phyloP scores from a whole-genome alignment of 345 rosid genomes.

The Gossypium sturtianum region DNA sequence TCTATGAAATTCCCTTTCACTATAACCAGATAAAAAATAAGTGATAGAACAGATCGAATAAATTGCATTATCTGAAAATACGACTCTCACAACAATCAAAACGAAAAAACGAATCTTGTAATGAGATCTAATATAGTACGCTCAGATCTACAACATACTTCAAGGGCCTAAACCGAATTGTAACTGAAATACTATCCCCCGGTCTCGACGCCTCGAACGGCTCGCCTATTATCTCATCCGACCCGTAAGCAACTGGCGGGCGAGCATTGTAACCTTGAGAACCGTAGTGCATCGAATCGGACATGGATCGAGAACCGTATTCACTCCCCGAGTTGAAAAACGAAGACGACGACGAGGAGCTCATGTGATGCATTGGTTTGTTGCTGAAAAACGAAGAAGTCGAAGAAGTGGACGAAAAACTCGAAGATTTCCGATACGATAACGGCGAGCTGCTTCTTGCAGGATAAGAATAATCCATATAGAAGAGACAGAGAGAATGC shows the following conservation, averaged over 20 bases:
- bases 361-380: constrained; percentile 63
- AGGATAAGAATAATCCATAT: constrained; percentile 72
- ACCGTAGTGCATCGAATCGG: constrained; percentile 49
- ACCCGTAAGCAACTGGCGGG: constrained; percentile 47
- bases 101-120: neutral
- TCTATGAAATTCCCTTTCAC: constrained; percentile 89
- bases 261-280: constrained; percentile 33
- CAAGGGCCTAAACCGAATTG: constrained; percentile 93
- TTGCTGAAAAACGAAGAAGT: constrained; percentile 54
- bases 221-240: constrained; percentile 71
- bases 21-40: constrained; percentile 30
- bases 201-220: constrained; percentile 54
- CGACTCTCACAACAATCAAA: neutral
- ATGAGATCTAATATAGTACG: constrained; percentile 44
- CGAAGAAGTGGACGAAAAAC: constrained; percentile 72
- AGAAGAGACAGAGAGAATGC: neutral
- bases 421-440: constrained; percentile 65
- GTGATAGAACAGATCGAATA: neutral
- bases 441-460: constrained; percentile 85
- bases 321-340: constrained; percentile 40
- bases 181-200: constrained; percentile 91
- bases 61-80: constrained; percentile 3
- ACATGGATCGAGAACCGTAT: constrained; percentile 63
- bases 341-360: constrained; percentile 66
- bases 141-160: constrained; percentile 73